phyloP scores from a whole-genome alignment of 78 protist genomes.

The Tieghemostelium lacteum region DNA sequence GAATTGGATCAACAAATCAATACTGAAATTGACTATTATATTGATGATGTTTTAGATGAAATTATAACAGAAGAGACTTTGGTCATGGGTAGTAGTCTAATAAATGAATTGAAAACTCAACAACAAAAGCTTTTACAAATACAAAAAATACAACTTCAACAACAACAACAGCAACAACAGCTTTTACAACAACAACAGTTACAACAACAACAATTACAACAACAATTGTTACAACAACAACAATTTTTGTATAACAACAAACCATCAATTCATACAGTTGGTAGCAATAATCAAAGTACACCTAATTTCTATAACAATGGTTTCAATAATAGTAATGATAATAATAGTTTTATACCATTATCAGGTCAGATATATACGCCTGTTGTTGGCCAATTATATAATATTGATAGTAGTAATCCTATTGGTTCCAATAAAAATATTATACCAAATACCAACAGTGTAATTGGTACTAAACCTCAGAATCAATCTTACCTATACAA shows the following conservation, averaged over 20 bases:
- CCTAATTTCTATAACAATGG: too few relatives aligned
- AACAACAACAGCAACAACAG: slow-evolving; percentile 3
- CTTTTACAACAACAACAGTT: slow-evolving; percentile 9
- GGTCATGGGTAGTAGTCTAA: not conserved
- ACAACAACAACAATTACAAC: not conserved
- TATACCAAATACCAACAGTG: too few relatives aligned
- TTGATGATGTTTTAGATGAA: slow-evolving; percentile 53
- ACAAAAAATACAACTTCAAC: slow-evolving; percentile 4
- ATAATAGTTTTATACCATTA: too few relatives aligned
- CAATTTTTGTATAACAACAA: not conserved
- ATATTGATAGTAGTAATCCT: too few relatives aligned
- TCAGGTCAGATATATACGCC: too few relatives aligned
- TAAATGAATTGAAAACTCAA: not conserved
- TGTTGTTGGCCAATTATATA: too few relatives aligned
- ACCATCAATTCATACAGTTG: too few relatives aligned
- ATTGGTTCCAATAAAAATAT: too few relatives aligned
- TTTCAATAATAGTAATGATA: too few relatives aligned
- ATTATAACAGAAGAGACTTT: slow-evolving; percentile 17
- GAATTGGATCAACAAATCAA: not conserved
- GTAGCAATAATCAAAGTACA: too few relatives aligned
- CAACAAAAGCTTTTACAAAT: not conserved
- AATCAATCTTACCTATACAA: too few relatives aligned
- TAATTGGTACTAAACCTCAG: too few relatives aligned
- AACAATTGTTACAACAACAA: slow-evolving; percentile 24
- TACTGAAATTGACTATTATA: not conserved